A percentile compares a stretch with the other conserved stretches of the same genome.
These are phyloP conservation scores for Phytopythium litorale DNA, from an alignment of 352 stramenopile genomes.

Conservation along the genomic window DNA sequence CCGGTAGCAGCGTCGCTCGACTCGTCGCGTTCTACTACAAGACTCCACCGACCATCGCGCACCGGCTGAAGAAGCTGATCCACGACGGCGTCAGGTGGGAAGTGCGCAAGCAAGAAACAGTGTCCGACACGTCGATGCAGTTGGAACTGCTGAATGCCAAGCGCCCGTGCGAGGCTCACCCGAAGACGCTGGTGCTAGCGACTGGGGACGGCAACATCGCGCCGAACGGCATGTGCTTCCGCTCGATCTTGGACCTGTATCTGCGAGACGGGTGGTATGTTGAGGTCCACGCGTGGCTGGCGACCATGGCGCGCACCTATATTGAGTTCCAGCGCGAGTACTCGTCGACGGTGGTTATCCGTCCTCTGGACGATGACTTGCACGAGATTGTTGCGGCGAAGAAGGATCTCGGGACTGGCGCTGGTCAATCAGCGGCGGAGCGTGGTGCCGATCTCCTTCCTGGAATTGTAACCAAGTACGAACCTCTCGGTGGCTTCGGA, in stretches of 20 bases:
- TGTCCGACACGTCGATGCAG: constrained; percentile 2
- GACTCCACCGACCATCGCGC: background rate
- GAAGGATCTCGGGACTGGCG: background rate
- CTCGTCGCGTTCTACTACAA: constrained; percentile 5
- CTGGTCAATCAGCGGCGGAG: background rate
- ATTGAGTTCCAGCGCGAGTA: constrained; percentile 7
- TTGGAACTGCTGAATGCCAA: constrained; percentile 3
- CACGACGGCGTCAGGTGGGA: constrained; percentile 1
- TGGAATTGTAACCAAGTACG: background rate
- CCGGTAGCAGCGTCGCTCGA: background rate
- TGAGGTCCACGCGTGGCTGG: constrained; percentile 6
- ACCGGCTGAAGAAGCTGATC: background rate
- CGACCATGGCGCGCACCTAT: constrained; percentile 2
- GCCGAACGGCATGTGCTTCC: constrained; percentile 5
- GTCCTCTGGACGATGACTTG: background rate
- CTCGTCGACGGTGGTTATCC: constrained; percentile 1
- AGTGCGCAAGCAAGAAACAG: constrained; percentile 5
- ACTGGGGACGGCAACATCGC: constrained; percentile 4
- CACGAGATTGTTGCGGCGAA: background rate
- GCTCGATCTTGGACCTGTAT: constrained; percentile 5
- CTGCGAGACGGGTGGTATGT: constrained; percentile 5
- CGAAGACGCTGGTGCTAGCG: constrained; percentile 3
- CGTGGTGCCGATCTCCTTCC: background rate
- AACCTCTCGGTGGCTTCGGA: background rate
- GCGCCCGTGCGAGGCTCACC: background rate